Evolutionary conservation across 2,329 filamentous ascomycete genomes (phyloP), one percentile per base, ranked within the genome.

Genomic region (Pseudocercospora vitis): DNA sequence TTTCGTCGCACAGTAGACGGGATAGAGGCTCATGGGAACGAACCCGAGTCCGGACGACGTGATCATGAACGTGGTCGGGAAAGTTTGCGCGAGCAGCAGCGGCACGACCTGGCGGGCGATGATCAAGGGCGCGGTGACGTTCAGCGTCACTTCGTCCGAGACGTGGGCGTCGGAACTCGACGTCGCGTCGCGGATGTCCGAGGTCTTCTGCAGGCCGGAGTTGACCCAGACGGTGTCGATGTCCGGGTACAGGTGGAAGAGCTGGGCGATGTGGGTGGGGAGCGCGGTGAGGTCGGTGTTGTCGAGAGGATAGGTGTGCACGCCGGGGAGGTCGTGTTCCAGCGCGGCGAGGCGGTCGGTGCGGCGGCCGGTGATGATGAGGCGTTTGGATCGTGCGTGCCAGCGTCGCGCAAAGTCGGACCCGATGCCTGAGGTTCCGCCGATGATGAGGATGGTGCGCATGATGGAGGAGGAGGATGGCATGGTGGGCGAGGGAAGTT

Each of bases 371-470:
- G 76, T 72, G 4, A 78, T 69, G 42, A 81, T 73, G 32, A 78
- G 72, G 12, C 70, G 68, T 53, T 73, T 73, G 31, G 74, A 76
- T 53, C 76, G 71, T 45, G 72, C 57, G 3, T 81, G 68, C 8
- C 79, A 66, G 55, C 72, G 74, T 35, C 70, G 7, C 37, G 78
- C 76, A 7, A 81, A 71, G 11, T 76, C 76, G 55, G 73, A 68
- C 32, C 79, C 76, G 42, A 78, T 77, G 24, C 76, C 76, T 8
- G 73, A 74, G 7, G 74, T 78, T 19, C 77, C 79, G 8, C 79
- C 79, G 12, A 81, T 71, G 31, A 81, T 66, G 7, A 81, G 72
- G 7, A 78, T 60, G 26, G 55, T 58, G 12, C 53, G 33, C 42
- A 60, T 57, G 16, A 21, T 21, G 19, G 35, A 40, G 18, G 19